Conservation (phyloP, 192 early-diverging fungal genomes). For the Coemansia sp. region DNA sequence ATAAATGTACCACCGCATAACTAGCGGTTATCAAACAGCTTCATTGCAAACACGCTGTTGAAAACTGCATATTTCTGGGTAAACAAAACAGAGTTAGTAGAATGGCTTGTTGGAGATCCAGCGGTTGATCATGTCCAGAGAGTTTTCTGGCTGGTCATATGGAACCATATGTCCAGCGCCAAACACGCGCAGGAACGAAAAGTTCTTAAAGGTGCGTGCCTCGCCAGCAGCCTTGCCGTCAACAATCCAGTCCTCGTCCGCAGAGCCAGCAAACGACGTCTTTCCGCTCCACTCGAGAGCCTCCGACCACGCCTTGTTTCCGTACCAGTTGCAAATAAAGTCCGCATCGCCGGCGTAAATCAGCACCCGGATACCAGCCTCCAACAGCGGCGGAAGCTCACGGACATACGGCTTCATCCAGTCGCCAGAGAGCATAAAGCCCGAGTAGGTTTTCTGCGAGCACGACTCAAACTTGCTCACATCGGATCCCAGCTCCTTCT, state of each 20-base stretch:
- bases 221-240: slow-evolving; percentile 65
- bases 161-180: slow-evolving; percentile 91
- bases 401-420: slow-evolving; percentile 82
- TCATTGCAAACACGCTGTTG: too few relatives aligned
- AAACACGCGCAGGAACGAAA: slow-evolving; percentile 85
- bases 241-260: slow-evolving; percentile 73
- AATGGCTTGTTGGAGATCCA: slow-evolving; percentile 64
- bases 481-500: slow-evolving; percentile 74
- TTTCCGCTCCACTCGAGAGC: slow-evolving; percentile 83
- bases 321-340: slow-evolving; percentile 89
- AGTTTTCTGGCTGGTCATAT: slow-evolving; percentile 85
- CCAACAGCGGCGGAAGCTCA: slow-evolving; percentile 70
- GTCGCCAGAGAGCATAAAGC: slow-evolving; percentile 83
- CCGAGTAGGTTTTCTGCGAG: slow-evolving; percentile 77
- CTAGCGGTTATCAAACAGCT: too few relatives aligned
- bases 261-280: slow-evolving; percentile 63
- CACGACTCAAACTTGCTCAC: slow-evolving; percentile 71
- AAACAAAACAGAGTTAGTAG: slow-evolving; percentile 11
- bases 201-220: slow-evolving; percentile 64
- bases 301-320: slow-evolving; percentile 88
- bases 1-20: too few relatives aligned
- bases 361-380: slow-evolving; percentile 76
- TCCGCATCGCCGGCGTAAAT: slow-evolving; percentile 94
- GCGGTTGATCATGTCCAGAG: slow-evolving; percentile 82
- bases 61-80: too few relatives aligned